Evolutionary conservation across 163 green algal genomes (phyloP).

Genomic region (Scenedesmus sp.): DNA sequence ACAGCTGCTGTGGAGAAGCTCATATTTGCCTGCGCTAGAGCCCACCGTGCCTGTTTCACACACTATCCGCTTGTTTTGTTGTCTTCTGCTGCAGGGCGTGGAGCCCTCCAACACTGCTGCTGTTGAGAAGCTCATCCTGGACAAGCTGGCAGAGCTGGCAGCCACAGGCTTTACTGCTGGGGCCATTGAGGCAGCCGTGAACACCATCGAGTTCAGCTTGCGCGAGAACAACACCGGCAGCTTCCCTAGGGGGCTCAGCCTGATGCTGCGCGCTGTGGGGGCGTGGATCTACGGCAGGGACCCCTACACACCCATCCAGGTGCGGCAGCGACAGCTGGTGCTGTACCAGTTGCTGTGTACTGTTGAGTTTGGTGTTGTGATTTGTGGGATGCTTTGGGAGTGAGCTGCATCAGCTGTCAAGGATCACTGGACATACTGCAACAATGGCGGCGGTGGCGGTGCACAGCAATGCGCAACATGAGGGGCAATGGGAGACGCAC

Average conservation of each 20-base stretch:
- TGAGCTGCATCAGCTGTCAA: too few relatives aligned
- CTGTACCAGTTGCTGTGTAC: not conserved
- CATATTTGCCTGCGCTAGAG: conserved; percentile 65
- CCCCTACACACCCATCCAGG: conserved; percentile 86
- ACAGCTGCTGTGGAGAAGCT: conserved; percentile 88
- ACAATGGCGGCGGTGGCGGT: too few relatives aligned
- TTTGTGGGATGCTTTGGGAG: not conserved
- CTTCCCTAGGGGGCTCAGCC: conserved; percentile 95
- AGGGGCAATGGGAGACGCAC: too few relatives aligned
- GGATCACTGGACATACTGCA: too few relatives aligned
- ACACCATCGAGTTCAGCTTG: conserved; percentile 98
- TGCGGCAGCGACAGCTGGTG: not conserved
- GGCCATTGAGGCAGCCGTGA: conserved; percentile 95
- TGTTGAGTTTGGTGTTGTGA: not conserved
- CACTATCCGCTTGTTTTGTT: not conserved
- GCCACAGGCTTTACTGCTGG: conserved; percentile 79
- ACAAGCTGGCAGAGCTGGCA: conserved; percentile 80
- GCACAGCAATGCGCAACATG: too few relatives aligned
- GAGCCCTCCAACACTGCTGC: conserved; percentile 71
- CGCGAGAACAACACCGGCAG: conserved; percentile 99
- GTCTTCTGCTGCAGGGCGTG: conserved; percentile 54
- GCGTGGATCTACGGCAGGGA: conserved; percentile 98
- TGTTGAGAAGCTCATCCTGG: conserved; percentile 90
- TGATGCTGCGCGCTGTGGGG: conserved; percentile 96
- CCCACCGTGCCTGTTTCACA: not conserved